A percentile compares a stretch with the other conserved stretches of the same genome.
Conservation (phyloP, 208 protist species). For the Trichomonas vaginalis region DNA sequence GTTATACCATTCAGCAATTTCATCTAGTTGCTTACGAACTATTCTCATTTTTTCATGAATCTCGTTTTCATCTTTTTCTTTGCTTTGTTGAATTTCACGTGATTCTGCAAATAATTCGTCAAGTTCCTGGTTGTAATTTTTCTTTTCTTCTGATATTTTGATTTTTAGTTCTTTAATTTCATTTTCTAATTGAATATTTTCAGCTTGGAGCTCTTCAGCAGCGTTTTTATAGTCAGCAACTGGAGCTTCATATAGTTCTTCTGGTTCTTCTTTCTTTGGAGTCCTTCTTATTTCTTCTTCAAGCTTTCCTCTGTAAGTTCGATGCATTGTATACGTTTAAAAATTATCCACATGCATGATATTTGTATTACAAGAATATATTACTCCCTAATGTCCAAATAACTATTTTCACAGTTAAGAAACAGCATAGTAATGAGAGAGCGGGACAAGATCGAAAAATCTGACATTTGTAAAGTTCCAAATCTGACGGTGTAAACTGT, state of each 20-base stretch:
- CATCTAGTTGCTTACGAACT: background rate
- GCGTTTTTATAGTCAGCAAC: background rate
- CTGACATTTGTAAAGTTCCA: no score
- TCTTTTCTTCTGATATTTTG: background rate
- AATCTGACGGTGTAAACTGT: no score
- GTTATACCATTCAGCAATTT: background rate
- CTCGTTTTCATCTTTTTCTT: background rate
- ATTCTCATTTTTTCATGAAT: background rate
- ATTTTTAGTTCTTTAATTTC: background rate
- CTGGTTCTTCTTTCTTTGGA: background rate
- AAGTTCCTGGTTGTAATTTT: background rate
- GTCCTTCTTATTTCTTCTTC: background rate
- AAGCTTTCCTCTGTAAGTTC: background rate
- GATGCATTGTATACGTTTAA: no score
- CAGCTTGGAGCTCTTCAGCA: background rate
- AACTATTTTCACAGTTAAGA: no score
- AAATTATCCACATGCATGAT: no score
- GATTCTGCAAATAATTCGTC: background rate
- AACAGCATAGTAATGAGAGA: no score
- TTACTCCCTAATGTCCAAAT: no score
- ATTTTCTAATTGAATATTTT: background rate
- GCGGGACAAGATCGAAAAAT: no score
- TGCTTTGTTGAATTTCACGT: background rate
- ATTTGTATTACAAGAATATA: no score
- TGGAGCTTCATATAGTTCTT: background rate